Evolutionary conservation across 192 early-diverging fungal species (phyloP).

Genomic region (Gryganskiella cystojenkinii): DNA sequence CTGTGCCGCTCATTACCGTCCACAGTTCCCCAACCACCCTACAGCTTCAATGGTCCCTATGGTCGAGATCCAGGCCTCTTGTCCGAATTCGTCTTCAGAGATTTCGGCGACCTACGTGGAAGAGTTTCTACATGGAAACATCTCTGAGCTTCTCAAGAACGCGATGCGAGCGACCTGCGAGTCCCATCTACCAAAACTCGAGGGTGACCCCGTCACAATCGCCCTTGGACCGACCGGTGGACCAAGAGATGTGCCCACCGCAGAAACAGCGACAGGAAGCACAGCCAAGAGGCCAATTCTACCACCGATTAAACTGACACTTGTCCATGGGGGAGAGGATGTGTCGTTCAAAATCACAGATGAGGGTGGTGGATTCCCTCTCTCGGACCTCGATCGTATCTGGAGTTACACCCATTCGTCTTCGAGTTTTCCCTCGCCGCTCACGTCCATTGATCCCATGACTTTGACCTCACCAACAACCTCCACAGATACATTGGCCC

Average conservation of each 20-base stretch:
- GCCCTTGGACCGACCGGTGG: too few relatives aligned
- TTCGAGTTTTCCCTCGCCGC: too few relatives aligned
- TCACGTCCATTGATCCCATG: too few relatives aligned
- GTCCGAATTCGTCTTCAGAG: constrained; percentile 24
- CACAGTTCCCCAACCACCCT: constrained; percentile 28
- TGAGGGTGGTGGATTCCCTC: constrained; percentile 70
- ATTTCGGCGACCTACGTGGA: constrained; percentile 68
- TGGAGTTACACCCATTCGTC: constrained; percentile 61
- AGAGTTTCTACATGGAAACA: constrained; percentile 65
- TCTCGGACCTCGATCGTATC: constrained; percentile 64
- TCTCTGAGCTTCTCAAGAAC: constrained; percentile 71
- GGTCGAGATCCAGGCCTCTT: constrained; percentile 57
- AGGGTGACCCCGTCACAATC: constrained; percentile 8
- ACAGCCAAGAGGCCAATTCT: constrained; percentile 14
- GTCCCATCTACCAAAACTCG: constrained; percentile 32
- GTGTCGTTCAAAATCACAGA: constrained; percentile 73
- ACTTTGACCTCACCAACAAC: too few relatives aligned
- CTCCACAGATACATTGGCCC: too few relatives aligned
- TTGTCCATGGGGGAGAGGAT: constrained; percentile 71
- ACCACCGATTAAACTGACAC: constrained; percentile 63
- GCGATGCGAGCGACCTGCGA: constrained; percentile 65
- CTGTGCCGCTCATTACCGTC: constrained; percentile 60
- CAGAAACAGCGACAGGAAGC: background rate
- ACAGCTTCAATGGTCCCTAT: constrained; percentile 17
- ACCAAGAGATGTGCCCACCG: too few relatives aligned